Base-by-base conservation (phyloP, 257 asterid genomes). In the Capsicum baccatum region DNA sequence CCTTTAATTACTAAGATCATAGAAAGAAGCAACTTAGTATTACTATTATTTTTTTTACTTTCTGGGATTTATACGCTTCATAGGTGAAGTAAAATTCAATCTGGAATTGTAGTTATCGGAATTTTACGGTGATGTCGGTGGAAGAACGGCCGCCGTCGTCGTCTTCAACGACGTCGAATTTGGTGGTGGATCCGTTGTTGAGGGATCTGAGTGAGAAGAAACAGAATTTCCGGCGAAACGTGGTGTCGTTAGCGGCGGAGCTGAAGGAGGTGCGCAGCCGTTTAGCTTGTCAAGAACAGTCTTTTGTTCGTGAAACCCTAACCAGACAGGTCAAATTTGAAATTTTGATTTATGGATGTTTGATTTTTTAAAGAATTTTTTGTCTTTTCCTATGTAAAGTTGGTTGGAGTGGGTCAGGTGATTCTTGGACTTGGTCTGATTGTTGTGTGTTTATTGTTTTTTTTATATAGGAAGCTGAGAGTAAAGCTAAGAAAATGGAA, bases 151-250 rank as follows among this genome's bases (percentile, higher is more conserved):
- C 47, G 88, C 86, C 47, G 80, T 54, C 82, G 80, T 52, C 89
- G 6, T 48, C 91, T 10, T 66, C 73, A 33, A 12, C 73, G 48
- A 21, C 83, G 84, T 73, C 39, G 82, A 44, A 58, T 14, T 83
- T 79, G 26, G 93, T 86, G 44, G 91, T 92, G 81, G 99, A 95
- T 94, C 99, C 99, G 84, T 79, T 94, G 91, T 85, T 93, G 83
- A 92, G 82, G 89, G 99, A 95, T 92, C 94, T 95, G 89, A 92
- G 82, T n/a, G 99, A 94, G 88, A 92, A 90, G 91, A 95, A 94
- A 85, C 97, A 92, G 90, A 92, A 85, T 84, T 92, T 95, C 89
- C 92, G 98, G 90, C 93, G 93, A 87, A 94, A 90, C 93, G 98
- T 94, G 83, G 98, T 90, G 85, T 91, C 93, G 8, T 89, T 95